Evolutionary conservation across 495 filamentous ascomycete genomes (phyloP), one percentile per base, ranked within the genome.

Genomic region (Apiosordaria backusii): DNA sequence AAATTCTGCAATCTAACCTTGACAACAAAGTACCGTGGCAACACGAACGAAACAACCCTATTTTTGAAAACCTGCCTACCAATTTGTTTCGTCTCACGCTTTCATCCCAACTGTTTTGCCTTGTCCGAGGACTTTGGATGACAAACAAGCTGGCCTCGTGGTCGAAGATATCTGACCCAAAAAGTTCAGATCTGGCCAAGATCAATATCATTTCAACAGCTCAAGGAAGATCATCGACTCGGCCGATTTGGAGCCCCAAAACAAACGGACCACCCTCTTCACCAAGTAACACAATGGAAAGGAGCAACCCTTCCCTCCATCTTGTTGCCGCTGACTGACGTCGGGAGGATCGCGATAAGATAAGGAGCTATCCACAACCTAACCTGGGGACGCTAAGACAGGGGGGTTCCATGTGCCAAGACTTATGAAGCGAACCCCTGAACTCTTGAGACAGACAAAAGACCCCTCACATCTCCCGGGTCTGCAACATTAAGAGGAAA

Each of bases 1-100:
- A 45, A 45, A 45, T 45, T 45, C n/a, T 45, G 35, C 16, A 45
- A 45, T 45, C 9, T 45, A 45, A 45, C 35, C 35, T 45, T 45
- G 35, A 45, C 35, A 45, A 45, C 10, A n/a, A 23, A 65, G 53
- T 63, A 60, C 67, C 18, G 63, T 16, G 27, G 60, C 60, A 66
- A 69, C 63, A n/a, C 25, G 55, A 57, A 35, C 61, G 67, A 69
- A 69, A 69, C 67, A 61, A 40, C 59, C 62, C 21, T 58, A 59
- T 19, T 35, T 40, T 35, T 1, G 45, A 4, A 50, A n/a, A 35
- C 50, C 53, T 22, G 27, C 22, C 26, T 45, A 66, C 13, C 35
- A 35, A 50, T 54, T 35, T 66, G 64, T 61, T 66, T 62, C 59
- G 27, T 66, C 21, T 19, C 50, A 45, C 4, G 2, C 27, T 45